Base-by-base conservation (phyloP, 805 yeast species). In the Phaffomyces opuntiae region DNA sequence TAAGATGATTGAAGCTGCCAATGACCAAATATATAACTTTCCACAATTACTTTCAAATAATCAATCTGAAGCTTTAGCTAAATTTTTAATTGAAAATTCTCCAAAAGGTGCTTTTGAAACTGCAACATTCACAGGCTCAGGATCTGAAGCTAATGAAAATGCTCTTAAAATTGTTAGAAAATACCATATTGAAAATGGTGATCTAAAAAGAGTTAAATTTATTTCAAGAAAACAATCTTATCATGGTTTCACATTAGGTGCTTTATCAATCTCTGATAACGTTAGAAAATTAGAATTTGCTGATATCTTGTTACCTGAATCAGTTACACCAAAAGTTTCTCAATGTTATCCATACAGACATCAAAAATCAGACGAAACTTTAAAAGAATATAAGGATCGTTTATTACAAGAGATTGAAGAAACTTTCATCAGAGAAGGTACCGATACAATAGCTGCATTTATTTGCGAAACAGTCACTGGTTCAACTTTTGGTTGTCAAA, bases 111-210 rank as follows among this genome's bases (percentile, higher is more conserved):
- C 72, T 8, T 72, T 72, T 53, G 66, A 63, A 38, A 57, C 68
- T 42, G 75, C 73, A 6, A 59, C 68, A 31, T 70, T 68, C 60
- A 71, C 77, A 42, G 79, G 80, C 47, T 75, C 83, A 4, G 88
- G 87, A 9, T 69, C 84, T 16, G 86, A 80, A 62, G 77, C 84
- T 19, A 80, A 77, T 56, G 86, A 80, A 58, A 81, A 80, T 26
- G 82, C 83, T 6, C 53, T 80, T 54, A 80, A 79, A 63, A 74
- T 80, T 50, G 75, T 77, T 27, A 67, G 68, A 56, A 76, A 73
- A 57, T 73, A 67, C 51, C 70, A 63, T 47, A 59, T 66, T 36
- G 75, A 69, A 50, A 64, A 56, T 24, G 76, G 75, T 42, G 73
- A 72, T 47, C 51, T 61, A 7, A 59, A 66, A 46, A 67, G 77